Conservation (phyloP, 2,329 filamentous ascomycete genomes). For the Hymenoscyphus albidus region DNA sequence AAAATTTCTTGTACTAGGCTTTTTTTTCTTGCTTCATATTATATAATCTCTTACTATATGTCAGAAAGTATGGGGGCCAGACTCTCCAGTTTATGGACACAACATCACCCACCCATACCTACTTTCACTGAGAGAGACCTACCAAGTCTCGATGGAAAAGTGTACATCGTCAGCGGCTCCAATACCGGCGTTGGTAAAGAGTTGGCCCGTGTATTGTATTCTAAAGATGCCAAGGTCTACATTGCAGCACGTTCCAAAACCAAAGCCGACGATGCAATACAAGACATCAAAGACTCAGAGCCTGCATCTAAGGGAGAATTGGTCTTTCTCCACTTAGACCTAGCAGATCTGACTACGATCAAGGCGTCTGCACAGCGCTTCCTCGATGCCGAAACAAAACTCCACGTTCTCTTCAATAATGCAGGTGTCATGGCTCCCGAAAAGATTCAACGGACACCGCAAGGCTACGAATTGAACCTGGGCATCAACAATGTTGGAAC, state of each 20-base stretch:
- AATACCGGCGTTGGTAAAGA: slow-evolving; percentile 36
- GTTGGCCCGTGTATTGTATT: slow-evolving; percentile 38
- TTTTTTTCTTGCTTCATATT: too few species aligned
- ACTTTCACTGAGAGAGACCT: slow-evolving; percentile 41
- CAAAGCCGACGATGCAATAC: slow-evolving; percentile 31
- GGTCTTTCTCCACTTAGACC: slow-evolving; percentile 36
- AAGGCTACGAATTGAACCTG: slow-evolving; percentile 36
- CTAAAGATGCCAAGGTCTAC: slow-evolving; percentile 41
- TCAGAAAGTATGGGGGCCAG: neutral
- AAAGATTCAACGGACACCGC: slow-evolving; percentile 28
- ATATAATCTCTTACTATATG: too few species aligned
- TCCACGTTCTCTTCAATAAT: slow-evolving; percentile 40
- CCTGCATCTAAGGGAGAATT: slow-evolving; percentile 32
- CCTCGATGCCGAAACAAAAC: slow-evolving; percentile 31
- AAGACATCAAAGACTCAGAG: slow-evolving; percentile 31
- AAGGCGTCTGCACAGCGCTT: slow-evolving; percentile 36
- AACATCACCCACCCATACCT: slow-evolving; percentile 36
- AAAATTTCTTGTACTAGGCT: too few species aligned
- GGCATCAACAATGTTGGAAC: slow-evolving; percentile 36
- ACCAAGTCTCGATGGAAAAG: slow-evolving; percentile 37
- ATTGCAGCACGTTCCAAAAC: slow-evolving; percentile 38
- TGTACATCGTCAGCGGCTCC: slow-evolving; percentile 41
- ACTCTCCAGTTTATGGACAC: slow-evolving; percentile 4
- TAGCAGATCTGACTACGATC: slow-evolving; percentile 37
- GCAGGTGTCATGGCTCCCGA: slow-evolving; percentile 37